Evolutionary conservation across 2,329 filamentous ascomycete species (phyloP), one percentile per base, ranked within the genome.

Genomic region (Beauveria australis): DNA sequence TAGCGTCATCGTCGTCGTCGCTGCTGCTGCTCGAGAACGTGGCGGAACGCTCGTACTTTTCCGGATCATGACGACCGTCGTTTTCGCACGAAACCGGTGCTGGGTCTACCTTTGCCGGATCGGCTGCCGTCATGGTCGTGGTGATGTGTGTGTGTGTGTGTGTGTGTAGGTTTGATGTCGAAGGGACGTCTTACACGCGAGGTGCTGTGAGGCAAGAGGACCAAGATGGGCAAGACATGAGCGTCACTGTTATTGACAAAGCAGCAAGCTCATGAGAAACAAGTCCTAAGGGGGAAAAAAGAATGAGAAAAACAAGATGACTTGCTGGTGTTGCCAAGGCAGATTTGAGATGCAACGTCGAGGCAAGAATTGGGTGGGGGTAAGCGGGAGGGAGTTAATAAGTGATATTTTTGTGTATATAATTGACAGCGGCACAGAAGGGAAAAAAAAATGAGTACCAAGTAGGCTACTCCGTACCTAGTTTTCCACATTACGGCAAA

Each of bases 21-120:
- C 12, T n/a, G 43, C 41, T 26, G 52, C 47, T 56, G 28, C 48
- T 37, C 24, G 56, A 56, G 10, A 53, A 3, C 0, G 52, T 62
- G 14, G 43, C 44, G 7, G 52, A 46, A 16, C 57, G 56, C 30
- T 62, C 61, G 9, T 49, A 57, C 7, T 51, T 44, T 10, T 62
- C 52, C 44, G 52, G 52, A 28, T 62, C 56, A 30, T 55, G 55
- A 18, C 14, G 12, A 6, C n/a, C 37, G n/a, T 18, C 14, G 2
- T 44, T 28, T 33, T 28, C 28, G 26, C 22, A 8, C 7, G 9
- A 18, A 22, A 9, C 19, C 16, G 44, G 22, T 12, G 3, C 30
- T 5, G 0, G 24, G 2, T 18, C 9, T 19, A 22, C 4, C 57
- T 47, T 53, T 60, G 53, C 57, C 26, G 30, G 49, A 53, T 53